Base-by-base conservation (phyloP, 2,329 filamentous ascomycete genomes). In the Fusarium equiseti region DNA sequence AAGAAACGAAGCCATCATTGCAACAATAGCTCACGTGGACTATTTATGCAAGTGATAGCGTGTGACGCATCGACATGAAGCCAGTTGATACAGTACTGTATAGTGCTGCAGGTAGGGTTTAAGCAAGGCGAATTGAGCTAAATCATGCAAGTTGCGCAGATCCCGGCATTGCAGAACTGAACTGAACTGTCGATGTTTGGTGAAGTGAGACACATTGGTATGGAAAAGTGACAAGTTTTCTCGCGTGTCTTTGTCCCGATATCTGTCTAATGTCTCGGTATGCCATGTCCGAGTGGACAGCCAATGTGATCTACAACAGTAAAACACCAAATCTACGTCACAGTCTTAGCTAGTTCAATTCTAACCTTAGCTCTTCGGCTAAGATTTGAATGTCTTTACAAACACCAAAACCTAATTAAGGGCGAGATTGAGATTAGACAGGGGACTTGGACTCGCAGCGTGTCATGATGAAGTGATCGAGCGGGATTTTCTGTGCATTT, bases 311-410 rank as follows among this genome's bases (percentile, higher is more conserved):
- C 54, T 69, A 49, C 53, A 69, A 60, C 29, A 42, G 59, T 40
- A 54, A 64, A 43, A 45, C 35, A 63, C 31, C 38, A 26, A n/a
- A 65, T 65, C 60, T 65, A 71, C 63, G 68, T 64, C 68, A 70
- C 59, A 43, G 18, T 18, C 22, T 24, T 38, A 8, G 27, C 51
- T 38, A 50, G 40, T 38, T 57, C 32, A 24, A 52, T 38, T 10
- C 18, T n/a, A n/a, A n/a, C 35, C 18, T n/a, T 52, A 35, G 50
- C 35, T 52, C 24, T 57, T 18, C 22, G 16, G 15, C 22, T 29
- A 60, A 71, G 59, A 71, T 72, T 63, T 72, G 59, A 59, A 72
- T 72, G 64, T 70, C 65, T 72, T 69, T 53, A 54, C 52, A 48
- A 48, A 51, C 18, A 45, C 24, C 32, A n/a, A 38, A 31, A 13